Evolutionary conservation across 352 stramenopile genomes (phyloP), one percentile per base, ranked within the genome.

Genomic region (Phytopythium boreale): DNA sequence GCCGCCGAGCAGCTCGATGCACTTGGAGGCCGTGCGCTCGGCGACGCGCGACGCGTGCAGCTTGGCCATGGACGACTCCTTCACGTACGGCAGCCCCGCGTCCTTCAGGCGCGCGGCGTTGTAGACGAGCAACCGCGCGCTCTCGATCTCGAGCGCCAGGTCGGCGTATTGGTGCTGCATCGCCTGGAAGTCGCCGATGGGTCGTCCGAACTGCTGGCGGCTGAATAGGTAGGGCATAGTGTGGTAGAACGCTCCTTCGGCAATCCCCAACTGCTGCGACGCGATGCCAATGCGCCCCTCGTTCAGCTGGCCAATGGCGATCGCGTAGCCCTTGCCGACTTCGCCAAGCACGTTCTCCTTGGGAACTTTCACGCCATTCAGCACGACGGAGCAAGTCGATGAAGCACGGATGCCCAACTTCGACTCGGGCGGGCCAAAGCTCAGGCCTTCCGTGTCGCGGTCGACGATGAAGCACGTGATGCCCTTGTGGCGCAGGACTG

Each of bases 381-480:
- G 90, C 59, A 84, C 87, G 24, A 99, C 77, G 4, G 92, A 84
- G 76, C 92, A 98, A 0, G 96, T 99, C 29, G 88, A 97, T 24
- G 90, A 98, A 17, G 93, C 94, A 34, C 90, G 82, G 29, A 99
- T 86, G 26, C 96, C 96, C n/a, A 99, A 74, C 71, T 99, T 99
- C 62, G 97, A 91, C 76, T 99, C 96, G 0, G 88, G 84, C 12
- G 82, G 82, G 19, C 95, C 92, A 57, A 98, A 88, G 47, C 79
- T 80, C 12, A 99, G 71, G 17, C 93, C 89, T 53, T 93, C 79
- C 6, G 78, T 91, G 53, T 82, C 88, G 17, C 92, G 82, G 68
- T 98, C 92, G 11, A 99, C 90, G 71, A 98, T 92, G 71, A 99
- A 98, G 61, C 90, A 97, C 31, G 94, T 98, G 63, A 99, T 98